phyloP scores from a whole-genome alignment of 805 yeast species.

The Saccharomycopsis fodiens region DNA sequence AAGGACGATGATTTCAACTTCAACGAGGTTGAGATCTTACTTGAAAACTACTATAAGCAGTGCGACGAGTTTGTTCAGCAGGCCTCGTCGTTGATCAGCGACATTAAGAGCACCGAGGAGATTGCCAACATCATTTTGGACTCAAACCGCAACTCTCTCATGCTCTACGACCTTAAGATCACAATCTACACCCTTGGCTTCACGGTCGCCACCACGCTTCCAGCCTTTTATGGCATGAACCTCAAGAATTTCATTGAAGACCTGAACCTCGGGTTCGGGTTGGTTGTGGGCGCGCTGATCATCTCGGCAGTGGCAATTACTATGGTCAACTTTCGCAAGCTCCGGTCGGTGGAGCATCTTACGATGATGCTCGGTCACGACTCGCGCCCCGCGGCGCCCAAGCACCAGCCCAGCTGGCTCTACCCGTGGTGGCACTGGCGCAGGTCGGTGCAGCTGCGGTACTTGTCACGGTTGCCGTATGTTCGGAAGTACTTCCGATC shows the following conservation, averaged over 20 bases:
- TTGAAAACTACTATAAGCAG: conserved; percentile 87
- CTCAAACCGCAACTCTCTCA: conserved; percentile 86
- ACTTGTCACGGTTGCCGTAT: neutral
- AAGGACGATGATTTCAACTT: conserved; percentile 7
- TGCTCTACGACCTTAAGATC: conserved; percentile 79
- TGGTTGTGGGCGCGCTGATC: conserved; percentile 40
- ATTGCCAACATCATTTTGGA: conserved; percentile 89
- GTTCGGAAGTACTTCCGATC: neutral
- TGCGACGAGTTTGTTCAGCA: conserved; percentile 93
- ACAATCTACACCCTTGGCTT: conserved; percentile 77
- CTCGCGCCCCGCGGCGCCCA: neutral
- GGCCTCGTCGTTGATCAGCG: conserved; percentile 66
- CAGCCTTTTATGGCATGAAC: conserved; percentile 94
- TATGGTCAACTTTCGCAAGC: conserved; percentile 44
- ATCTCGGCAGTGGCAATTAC: conserved; percentile 50
- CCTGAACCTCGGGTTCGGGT: conserved; percentile 55
- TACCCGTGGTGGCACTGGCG: neutral
- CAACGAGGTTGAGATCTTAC: conserved; percentile 72
- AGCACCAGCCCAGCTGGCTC: neutral
- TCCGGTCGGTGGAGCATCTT: conserved; percentile 55
- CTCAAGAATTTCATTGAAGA: conserved; percentile 89
- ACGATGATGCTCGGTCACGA: conserved; percentile 41
- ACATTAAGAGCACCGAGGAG: conserved; percentile 89
- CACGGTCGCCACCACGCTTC: conserved; percentile 72
- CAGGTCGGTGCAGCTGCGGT: neutral